Evolutionary conservation across 768 basidiomycete genomes (phyloP), one percentile per base, ranked within the genome.

Genomic region (Rhizopogon vesiculosus): DNA sequence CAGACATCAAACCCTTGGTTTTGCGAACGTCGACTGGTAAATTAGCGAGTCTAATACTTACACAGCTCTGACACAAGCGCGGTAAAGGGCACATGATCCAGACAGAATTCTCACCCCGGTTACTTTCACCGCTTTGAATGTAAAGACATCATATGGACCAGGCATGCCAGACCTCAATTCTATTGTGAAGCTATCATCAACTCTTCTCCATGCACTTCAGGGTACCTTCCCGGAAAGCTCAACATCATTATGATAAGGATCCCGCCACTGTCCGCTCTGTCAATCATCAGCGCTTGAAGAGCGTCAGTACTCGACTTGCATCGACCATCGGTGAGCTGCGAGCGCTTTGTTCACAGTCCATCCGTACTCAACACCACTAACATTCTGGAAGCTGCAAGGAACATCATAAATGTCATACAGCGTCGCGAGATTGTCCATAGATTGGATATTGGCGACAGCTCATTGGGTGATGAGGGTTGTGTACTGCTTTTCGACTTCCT

Each of bases 401-500:
- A 49, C 42, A 73, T 87, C 19, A 80, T 84, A 38, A 61, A 66
- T 15, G 61, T 72, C 53, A 79, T 86, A 45, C 72, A 69, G 3
- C 68, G 72, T 19, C 79, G 78, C n/a, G 71, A 70, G 18, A 56
- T 65, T 10, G 79, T 87, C 31, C 76, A 77, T 19, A 80, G 79
- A 61, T 72, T 87, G 28, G 69, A 80, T 43, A 65, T 86, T 22
- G 79, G 81, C 7, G 74, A 82, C 53, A 87, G 86, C 62, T 61
- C 70, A 19, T 74, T 88, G 8, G 78, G 78, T 8, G 81, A 86
- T 62, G 76, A 79, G 13, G 87, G 86, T 35, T 82, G 80, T 54
- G 65, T 74, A 28, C 69, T 72, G 22, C 69, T 88, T 8, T 83
- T 86, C 63, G 67, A 68, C 16, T 87, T 81, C 62, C 71, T 88